Conservation (phyloP, 129 eudicot species). For the Logfia minima region DNA sequence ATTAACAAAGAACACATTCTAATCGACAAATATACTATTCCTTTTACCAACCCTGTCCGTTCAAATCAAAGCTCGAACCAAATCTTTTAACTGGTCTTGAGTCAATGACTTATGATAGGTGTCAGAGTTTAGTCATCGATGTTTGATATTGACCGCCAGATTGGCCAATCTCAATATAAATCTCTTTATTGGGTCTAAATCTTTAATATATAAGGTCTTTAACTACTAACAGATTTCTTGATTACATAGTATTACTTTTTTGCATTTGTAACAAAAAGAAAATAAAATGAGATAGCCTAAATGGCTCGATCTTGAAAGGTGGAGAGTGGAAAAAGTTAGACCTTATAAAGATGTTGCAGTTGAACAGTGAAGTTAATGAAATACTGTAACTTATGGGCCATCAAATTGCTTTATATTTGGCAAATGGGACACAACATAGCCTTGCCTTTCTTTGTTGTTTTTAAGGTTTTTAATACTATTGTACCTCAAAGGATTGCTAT, state of each 20-base stretch:
- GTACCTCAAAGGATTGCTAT: conserved; percentile 2
- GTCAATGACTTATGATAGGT: too few relatives aligned
- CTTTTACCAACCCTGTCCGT: too few relatives aligned
- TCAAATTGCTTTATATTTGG: conserved; percentile 11
- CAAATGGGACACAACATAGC: conserved; percentile 24
- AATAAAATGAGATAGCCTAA: too few relatives aligned
- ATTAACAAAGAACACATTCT: too few relatives aligned
- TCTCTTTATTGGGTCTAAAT: neutral
- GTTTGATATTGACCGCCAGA: neutral
- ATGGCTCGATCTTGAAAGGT: too few relatives aligned
- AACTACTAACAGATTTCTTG: too few relatives aligned
- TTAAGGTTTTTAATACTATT: conserved; percentile 15
- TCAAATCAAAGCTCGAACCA: too few relatives aligned
- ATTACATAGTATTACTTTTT: too few relatives aligned
- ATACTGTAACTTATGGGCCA: conserved; percentile 21
- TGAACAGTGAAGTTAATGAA: conserved; percentile 4
- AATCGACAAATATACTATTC: too few relatives aligned
- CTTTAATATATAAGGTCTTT: neutral
- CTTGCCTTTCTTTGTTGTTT: conserved; percentile 17
- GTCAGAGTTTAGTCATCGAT: neutral
- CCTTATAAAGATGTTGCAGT: neutral
- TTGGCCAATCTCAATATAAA: neutral
- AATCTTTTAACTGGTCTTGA: too few relatives aligned
- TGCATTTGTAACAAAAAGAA: too few relatives aligned
- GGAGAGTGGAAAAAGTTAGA: too few relatives aligned